Evolutionary conservation across 2,329 filamentous ascomycete genomes (phyloP).

Genomic region (Ophiostoma fasciatum): DNA sequence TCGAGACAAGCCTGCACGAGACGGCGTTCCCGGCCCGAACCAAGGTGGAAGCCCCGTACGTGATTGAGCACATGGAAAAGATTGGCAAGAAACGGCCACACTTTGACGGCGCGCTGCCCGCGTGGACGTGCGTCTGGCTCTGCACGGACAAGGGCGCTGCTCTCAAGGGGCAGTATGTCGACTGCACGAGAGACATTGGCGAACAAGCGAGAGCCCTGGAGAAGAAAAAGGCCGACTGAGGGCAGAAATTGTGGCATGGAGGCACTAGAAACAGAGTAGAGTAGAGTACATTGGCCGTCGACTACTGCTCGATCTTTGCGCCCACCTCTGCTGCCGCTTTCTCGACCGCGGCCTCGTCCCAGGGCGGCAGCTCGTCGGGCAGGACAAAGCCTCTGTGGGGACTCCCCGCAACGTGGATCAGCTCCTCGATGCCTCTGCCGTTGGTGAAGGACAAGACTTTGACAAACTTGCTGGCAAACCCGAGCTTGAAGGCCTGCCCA

Average conservation of each 20-base stretch:
- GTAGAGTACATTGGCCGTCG: too few species aligned
- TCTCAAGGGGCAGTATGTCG: too few species aligned
- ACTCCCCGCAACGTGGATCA: background rate
- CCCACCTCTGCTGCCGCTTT: background rate
- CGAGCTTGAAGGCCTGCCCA: background rate
- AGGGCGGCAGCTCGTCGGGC: background rate
- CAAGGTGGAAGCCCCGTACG: too few species aligned
- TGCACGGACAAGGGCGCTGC: too few species aligned
- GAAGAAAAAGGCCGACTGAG: too few species aligned
- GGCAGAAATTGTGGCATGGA: too few species aligned
- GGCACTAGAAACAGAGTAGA: too few species aligned
- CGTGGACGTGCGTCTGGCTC: too few species aligned
- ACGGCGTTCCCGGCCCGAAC: background rate
- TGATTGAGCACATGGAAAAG: background rate
- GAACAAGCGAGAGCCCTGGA: too few species aligned
- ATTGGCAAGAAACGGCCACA: background rate
- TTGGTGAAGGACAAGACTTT: constrained; percentile 1
- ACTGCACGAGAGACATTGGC: too few species aligned
- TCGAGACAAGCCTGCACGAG: background rate
- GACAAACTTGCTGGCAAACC: constrained; percentile 1
- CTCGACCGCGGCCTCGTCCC: background rate
- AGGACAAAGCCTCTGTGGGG: background rate
- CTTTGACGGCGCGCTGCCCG: background rate
- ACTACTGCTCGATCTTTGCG: background rate
- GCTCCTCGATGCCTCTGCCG: background rate